A percentile compares a stretch with the other conserved stretches of the same genome.
Conservation (phyloP, 1,284 basidiomycete genomes). For the Xerocomus minutiporus region DNA sequence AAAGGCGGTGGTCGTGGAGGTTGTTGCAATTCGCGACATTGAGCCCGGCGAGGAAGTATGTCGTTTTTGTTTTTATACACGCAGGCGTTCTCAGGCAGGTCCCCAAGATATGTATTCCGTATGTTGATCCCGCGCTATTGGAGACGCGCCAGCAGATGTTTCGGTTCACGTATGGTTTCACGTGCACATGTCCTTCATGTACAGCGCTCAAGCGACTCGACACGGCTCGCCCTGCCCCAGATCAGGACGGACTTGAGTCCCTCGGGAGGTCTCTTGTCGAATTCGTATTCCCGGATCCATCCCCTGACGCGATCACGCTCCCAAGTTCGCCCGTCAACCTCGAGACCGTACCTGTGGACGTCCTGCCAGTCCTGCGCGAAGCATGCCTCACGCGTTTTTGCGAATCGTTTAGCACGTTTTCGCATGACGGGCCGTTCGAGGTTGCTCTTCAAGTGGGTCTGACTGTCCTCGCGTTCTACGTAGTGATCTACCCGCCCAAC, state of each 20-base stretch:
- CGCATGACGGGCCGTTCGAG: constrained; percentile 57
- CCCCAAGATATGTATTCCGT: constrained; percentile 62
- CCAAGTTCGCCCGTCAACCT: constrained; percentile 27
- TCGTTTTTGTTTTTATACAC: background rate
- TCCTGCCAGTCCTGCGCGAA: constrained; percentile 49
- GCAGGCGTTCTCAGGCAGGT: background rate
- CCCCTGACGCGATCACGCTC: constrained; percentile 15
- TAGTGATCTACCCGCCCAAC: constrained; percentile 61
- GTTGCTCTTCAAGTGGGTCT: constrained; percentile 52
- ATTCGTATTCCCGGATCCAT: constrained; percentile 34
- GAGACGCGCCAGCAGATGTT: constrained; percentile 57
- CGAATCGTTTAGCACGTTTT: constrained; percentile 57
- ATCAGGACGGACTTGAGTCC: constrained; percentile 15
- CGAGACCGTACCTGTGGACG: constrained; percentile 36
- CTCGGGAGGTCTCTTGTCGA: constrained; percentile 37
- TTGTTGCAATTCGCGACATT: constrained; percentile 59
- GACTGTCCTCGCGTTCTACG: constrained; percentile 59
- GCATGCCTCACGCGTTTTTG: constrained; percentile 56
- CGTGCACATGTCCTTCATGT: constrained; percentile 58
- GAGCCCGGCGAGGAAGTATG: constrained; percentile 57
- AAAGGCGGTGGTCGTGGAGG: constrained; percentile 49
- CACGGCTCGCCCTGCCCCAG: constrained; percentile 13
- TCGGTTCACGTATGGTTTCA: constrained; percentile 61
- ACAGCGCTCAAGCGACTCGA: constrained; percentile 38
- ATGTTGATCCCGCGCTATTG: constrained; percentile 68